These are phyloP conservation scores for Pezicula radicicola DNA, from an alignment of 2,329 filamentous ascomycete genomes.

Conservation along the genomic window DNA sequence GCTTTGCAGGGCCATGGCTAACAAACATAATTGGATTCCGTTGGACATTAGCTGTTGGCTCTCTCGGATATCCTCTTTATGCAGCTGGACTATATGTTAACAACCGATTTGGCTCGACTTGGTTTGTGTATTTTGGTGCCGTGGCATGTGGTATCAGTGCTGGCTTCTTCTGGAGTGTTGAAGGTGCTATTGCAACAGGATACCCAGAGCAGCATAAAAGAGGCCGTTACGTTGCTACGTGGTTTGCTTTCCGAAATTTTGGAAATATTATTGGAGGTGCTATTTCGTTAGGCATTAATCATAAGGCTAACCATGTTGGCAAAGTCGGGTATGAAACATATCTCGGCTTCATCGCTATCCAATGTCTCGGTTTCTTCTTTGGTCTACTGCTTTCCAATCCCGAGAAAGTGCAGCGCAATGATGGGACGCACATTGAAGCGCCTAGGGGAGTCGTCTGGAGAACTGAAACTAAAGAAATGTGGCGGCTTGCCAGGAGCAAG, in stretches of 20 bases:
- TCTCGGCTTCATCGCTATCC: slow-evolving; percentile 42
- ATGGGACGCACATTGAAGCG: slow-evolving; percentile 35
- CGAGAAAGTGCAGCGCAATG: slow-evolving; percentile 38
- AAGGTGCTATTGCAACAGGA: slow-evolving; percentile 37
- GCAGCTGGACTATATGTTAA: slow-evolving; percentile 37
- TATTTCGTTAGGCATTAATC: slow-evolving; percentile 45
- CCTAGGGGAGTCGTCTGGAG: slow-evolving; percentile 27
- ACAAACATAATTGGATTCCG: slow-evolving; percentile 35
- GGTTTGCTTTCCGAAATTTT: slow-evolving; percentile 37
- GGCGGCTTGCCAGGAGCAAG: slow-evolving; percentile 29
- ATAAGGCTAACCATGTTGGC: slow-evolving; percentile 30
- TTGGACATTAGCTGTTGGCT: slow-evolving; percentile 38
- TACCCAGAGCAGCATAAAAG: slow-evolving; percentile 30
- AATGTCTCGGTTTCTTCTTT: slow-evolving; percentile 39
- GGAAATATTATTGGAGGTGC: slow-evolving; percentile 46
- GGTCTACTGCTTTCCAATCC: slow-evolving; percentile 40
- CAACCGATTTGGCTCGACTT: slow-evolving; percentile 33
- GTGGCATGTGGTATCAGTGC: slow-evolving; percentile 35
- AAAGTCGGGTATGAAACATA: slow-evolving; percentile 37
- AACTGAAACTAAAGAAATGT: slow-evolving; percentile 32
- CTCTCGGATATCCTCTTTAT: slow-evolving; percentile 38
- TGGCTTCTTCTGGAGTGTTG: slow-evolving; percentile 39
- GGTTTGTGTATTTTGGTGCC: slow-evolving; percentile 36
- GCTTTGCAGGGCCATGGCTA: slow-evolving; percentile 35
- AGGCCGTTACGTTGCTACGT: slow-evolving; percentile 24